These are phyloP conservation scores for Chalciporus pseudorubinellus DNA, from an alignment of 768 basidiomycete species.

Conservation along the genomic window DNA sequence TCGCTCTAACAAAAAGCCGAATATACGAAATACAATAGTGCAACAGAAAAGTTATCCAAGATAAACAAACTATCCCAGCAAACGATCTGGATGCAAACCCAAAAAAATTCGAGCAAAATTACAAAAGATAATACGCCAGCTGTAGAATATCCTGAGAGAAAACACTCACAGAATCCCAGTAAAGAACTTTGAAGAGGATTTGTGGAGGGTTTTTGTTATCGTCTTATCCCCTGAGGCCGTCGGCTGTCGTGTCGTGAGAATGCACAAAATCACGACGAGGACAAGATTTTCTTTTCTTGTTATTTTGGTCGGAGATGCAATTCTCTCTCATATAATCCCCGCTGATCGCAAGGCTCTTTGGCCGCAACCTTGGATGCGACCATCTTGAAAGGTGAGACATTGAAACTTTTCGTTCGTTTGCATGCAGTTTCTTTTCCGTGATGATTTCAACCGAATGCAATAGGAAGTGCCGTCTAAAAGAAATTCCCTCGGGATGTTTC, in stretches of 20 bases:
- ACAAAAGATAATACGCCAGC: neutral
- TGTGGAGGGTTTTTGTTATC: slow-evolving; percentile 33
- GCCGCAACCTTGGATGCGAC: neutral
- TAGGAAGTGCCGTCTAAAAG: slow-evolving; percentile 39
- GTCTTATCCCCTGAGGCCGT: slow-evolving; percentile 34
- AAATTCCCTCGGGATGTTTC: slow-evolving; percentile 19
- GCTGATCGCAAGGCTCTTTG: neutral
- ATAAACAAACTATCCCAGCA: slow-evolving; percentile 29
- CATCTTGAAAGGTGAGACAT: slow-evolving; percentile 17
- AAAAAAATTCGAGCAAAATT: slow-evolving; percentile 15
- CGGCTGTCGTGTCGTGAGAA: slow-evolving; percentile 37
- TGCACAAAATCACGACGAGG: slow-evolving; percentile 27
- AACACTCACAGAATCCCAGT: slow-evolving; percentile 26
- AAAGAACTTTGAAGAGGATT: slow-evolving; percentile 17
- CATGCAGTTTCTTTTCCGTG: slow-evolving; percentile 1
- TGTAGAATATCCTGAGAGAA: slow-evolving; percentile 11
- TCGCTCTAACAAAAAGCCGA: slow-evolving; percentile 28
- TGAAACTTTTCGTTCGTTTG: neutral
- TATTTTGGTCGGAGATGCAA: slow-evolving; percentile 33
- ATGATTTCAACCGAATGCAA: slow-evolving; percentile 36
- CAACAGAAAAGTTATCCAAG: slow-evolving; percentile 35
- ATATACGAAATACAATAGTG: slow-evolving; percentile 33
- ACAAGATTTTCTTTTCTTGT: slow-evolving; percentile 23
- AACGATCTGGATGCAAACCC: slow-evolving; percentile 17
- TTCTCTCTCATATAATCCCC: slow-evolving; percentile 5